Conservation (phyloP, 2,329 filamentous ascomycete species). For the Pezicula radicicola region DNA sequence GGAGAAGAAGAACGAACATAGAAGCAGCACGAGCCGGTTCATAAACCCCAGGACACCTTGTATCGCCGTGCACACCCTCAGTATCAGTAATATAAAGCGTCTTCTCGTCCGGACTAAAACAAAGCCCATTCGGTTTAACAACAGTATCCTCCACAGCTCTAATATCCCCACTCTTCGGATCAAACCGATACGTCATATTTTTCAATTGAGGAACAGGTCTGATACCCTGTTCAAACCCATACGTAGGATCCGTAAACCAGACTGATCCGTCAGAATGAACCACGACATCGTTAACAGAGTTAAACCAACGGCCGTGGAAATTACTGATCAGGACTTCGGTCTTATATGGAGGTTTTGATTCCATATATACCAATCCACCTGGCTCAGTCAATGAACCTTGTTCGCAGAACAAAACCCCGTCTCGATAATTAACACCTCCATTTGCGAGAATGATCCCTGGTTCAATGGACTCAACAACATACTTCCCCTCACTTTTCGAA, state of each 20-base stretch:
- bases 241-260: conserved; percentile 64
- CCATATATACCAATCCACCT: conserved; percentile 19
- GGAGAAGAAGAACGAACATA: conserved; percentile 5
- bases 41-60: not conserved
- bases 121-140: conserved; percentile 52
- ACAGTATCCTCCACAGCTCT: conserved; percentile 57
- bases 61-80: conserved; percentile 30
- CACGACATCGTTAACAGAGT: conserved; percentile 56
- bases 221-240: conserved; percentile 57
- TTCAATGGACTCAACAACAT: not conserved
- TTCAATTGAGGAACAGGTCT: conserved; percentile 48
- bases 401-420: conserved; percentile 21
- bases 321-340: conserved; percentile 50
- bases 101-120: conserved; percentile 51
- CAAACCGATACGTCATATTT: conserved; percentile 57
- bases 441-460: conserved; percentile 30
- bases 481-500: conserved; percentile 33
- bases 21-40: conserved; percentile 9
- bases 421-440: conserved; percentile 17
- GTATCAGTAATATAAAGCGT: conserved; percentile 57
- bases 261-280: conserved; percentile 52
- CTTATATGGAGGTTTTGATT: conserved; percentile 11
- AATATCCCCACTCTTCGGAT: conserved; percentile 46
- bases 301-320: conserved; percentile 56
- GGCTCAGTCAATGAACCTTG: conserved; percentile 12